phyloP scores from a whole-genome alignment of 441 rosid species.

The Isatis lusitanica region DNA sequence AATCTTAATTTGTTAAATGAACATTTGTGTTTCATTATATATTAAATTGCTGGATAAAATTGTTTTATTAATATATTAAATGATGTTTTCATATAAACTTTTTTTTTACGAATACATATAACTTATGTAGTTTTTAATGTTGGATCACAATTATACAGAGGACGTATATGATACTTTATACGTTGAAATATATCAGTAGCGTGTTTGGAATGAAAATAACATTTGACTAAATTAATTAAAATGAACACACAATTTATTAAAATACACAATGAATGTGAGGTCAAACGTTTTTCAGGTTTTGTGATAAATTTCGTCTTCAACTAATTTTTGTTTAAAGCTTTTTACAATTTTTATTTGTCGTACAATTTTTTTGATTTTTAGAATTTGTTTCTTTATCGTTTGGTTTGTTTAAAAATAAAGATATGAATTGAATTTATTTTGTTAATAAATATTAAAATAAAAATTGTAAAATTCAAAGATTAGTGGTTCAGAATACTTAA shows the following conservation, averaged over 20 bases:
- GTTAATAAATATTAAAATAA: neutral
- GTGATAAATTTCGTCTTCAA: neutral
- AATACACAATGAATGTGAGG: neutral
- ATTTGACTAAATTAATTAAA: neutral
- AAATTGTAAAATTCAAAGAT: neutral
- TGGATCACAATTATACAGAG: too few relatives aligned
- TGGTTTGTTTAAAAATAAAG: too few relatives aligned
- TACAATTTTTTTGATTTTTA: neutral
- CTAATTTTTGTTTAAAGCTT: neutral
- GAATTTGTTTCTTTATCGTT: neutral
- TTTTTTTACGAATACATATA: too few relatives aligned
- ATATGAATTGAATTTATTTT: neutral
- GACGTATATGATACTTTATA: neutral
- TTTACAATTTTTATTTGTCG: neutral
- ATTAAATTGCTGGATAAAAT: too few relatives aligned
- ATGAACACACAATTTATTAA: neutral
- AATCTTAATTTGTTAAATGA: too few relatives aligned
- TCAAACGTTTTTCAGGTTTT: neutral
- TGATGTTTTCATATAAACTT: too few relatives aligned
- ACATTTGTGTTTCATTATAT: too few relatives aligned
- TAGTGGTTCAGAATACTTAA: neutral
- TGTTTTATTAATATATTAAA: too few relatives aligned
- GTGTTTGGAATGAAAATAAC: slow-evolving; percentile 12
- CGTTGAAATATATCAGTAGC: neutral
- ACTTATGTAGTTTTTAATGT: too few relatives aligned